Base-by-base conservation (phyloP, 306 rosid genomes). In the Elaeagnus macrophylla region DNA sequence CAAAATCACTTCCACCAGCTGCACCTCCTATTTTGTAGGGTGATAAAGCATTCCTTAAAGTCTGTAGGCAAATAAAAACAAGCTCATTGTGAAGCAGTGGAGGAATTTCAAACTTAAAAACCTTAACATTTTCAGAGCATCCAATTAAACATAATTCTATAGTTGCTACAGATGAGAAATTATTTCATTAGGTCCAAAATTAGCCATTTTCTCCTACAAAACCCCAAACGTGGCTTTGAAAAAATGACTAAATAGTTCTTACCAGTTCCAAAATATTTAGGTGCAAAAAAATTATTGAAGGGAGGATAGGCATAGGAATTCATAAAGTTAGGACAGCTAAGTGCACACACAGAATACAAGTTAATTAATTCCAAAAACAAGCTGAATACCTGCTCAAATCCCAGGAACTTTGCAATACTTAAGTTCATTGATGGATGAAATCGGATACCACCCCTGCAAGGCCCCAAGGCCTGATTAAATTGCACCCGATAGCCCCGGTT, bases 1-100 rank as follows among this genome's bases (percentile, higher is more conserved):
- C 94, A 84, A 91, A 86, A 80, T 91, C 97, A 70, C 97, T 91
- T 72, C 97, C 97, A 55, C 97, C 97, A 18, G 95, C 88, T 57
- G 97, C 97, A 64, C 97, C 97, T 74, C 97, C 97, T 75, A 91
- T 71, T 78, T 91, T 91, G 61, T 86, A 91, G 5, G 97, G 97
- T 37, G 97, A 91, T 56, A 91, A 60, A 48, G 97, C 97, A 80
- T 91, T 91, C 67, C 84, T 86, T 69, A 91, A 82, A 66, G 97
- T 86, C 97, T 91, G 82, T 47, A 53, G 58, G 64, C 43, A 64
- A 57, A 51, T 14, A 39, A 44, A 70, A 51, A 48, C 9, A 49
- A 61, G 49, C 19, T 48, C 15, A 46, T 42, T 56, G 39, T 51
- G 59, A 49, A 54, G 47, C 61, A 44, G 14, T 59, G 49, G 15